Evolutionary conservation across 140 eudicot genomes (phyloP).

Genomic region (Cichorium intybus): DNA sequence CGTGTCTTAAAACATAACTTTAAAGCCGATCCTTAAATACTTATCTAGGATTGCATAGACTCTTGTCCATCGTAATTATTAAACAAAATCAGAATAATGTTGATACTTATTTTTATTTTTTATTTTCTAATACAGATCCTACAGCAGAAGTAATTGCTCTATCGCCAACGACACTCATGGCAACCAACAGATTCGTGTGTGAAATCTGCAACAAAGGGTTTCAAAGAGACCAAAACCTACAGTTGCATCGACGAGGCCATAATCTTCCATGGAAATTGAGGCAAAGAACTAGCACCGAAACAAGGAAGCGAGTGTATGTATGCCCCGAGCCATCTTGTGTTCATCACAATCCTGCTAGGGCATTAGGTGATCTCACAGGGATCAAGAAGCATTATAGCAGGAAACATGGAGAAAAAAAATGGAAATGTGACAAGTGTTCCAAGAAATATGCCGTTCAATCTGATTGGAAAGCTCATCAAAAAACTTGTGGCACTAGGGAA

Average conservation of each 20-base stretch:
- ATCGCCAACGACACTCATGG: constrained; percentile 86
- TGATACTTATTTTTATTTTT: not conserved
- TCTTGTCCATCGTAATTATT: not conserved
- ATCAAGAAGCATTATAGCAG: constrained; percentile 83
- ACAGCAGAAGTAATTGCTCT: constrained; percentile 82
- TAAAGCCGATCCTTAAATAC: too few relatives aligned
- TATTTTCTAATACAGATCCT: constrained; percentile 41
- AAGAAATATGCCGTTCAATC: constrained; percentile 85
- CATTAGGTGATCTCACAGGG: constrained; percentile 79
- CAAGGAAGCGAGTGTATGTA: constrained; percentile 61
- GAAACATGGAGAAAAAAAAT: constrained; percentile 89
- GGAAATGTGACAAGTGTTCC: constrained; percentile 88
- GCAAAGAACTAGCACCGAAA: constrained; percentile 62
- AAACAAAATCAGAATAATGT: not conserved
- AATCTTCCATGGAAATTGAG: constrained; percentile 87
- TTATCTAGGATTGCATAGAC: too few relatives aligned
- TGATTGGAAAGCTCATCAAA: constrained; percentile 91
- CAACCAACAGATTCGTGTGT: constrained; percentile 80
- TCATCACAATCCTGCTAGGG: constrained; percentile 77
- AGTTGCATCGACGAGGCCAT: constrained; percentile 78
- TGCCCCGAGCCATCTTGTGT: constrained; percentile 84
- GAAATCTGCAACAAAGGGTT: constrained; percentile 93
- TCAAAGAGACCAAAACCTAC: constrained; percentile 86
- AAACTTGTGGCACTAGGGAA: constrained; percentile 91
- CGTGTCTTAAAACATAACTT: too few relatives aligned